A percentile compares a stretch with the other conserved stretches of the same genome.
phyloP scores from a whole-genome alignment of 2,329 filamentous ascomycete genomes.

The Trematosphaeria pertusa region DNA sequence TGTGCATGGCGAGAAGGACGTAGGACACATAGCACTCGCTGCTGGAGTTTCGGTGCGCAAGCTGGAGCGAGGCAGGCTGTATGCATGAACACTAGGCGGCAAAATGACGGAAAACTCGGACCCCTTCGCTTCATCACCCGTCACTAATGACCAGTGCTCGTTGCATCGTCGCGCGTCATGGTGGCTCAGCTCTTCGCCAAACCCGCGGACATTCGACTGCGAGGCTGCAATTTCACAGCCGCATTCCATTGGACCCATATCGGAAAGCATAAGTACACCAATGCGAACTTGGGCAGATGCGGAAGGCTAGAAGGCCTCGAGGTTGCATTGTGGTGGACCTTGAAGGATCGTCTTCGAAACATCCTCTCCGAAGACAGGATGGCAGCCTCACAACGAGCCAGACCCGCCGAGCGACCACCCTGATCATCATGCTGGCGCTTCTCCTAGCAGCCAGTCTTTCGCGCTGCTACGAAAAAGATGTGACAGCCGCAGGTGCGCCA shows the following conservation, averaged over 20 bases:
- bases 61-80: slow-evolving; percentile 36
- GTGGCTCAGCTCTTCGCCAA: neutral
- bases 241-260: slow-evolving; percentile 8
- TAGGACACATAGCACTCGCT: slow-evolving; percentile 48
- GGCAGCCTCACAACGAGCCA: slow-evolving; percentile 9
- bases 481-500: slow-evolving; percentile 19
- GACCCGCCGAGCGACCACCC: too few relatives aligned
- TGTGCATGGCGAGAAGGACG: slow-evolving; percentile 30
- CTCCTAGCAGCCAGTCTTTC: slow-evolving; percentile 22
- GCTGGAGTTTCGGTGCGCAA: slow-evolving; percentile 35
- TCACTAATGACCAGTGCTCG: slow-evolving; percentile 2
- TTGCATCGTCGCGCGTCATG: slow-evolving; percentile 1
- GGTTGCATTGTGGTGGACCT: slow-evolving; percentile 12
- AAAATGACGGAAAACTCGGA: neutral
- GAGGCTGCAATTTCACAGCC: slow-evolving; percentile 4
- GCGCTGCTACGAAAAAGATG: slow-evolving; percentile 11
- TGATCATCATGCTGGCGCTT: slow-evolving; percentile 19
- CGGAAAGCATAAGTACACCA: slow-evolving; percentile 5
- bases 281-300: neutral
- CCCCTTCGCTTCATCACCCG: too few relatives aligned
- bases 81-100: slow-evolving; percentile 24
- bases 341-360: slow-evolving; percentile 21
- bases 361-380: slow-evolving; percentile 11
- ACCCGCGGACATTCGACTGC: neutral
- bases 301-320: slow-evolving; percentile 4